Conservation (phyloP, 1,139 yeast genomes). For the Williopsis jadinii region DNA sequence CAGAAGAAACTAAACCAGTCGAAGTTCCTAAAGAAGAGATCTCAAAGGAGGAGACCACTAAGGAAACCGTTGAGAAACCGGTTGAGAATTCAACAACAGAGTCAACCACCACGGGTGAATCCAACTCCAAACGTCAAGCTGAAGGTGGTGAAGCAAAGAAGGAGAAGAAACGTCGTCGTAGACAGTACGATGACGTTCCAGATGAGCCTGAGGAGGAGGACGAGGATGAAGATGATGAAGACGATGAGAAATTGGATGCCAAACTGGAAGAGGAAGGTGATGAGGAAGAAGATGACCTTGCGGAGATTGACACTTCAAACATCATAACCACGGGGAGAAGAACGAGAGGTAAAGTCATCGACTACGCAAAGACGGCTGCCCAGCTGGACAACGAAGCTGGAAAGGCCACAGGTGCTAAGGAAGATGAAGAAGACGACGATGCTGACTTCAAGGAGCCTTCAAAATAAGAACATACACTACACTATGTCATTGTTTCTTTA, state of each 20-base stretch:
- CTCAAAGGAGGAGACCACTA: conserved; percentile 7
- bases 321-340: conserved; percentile 82
- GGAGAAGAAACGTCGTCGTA: conserved; percentile 35
- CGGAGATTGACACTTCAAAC: conserved; percentile 78
- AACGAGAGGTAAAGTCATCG: conserved; percentile 85
- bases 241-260: conserved; percentile 42
- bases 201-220: conserved; percentile 44
- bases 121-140: conserved; percentile 16
- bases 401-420: conserved; percentile 40
- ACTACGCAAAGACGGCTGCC: conserved; percentile 79
- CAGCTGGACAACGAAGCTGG: conserved; percentile 48
- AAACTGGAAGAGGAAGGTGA: conserved; percentile 40
- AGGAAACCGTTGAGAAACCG: conserved; percentile 11
- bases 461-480: not conserved
- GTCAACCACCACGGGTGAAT: not conserved
- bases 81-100: conserved; percentile 6
- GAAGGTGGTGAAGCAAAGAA: conserved; percentile 36
- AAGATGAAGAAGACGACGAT: conserved; percentile 33
- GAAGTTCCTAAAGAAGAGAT: conserved; percentile 5
- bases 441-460: conserved; percentile 21
- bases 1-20: conserved; percentile 2
- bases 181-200: conserved; percentile 36
- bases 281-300: conserved; percentile 70
- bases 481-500: too few relatives aligned
- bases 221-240: conserved; percentile 45